phyloP scores from a whole-genome alignment of 495 filamentous ascomycete genomes.

The Clohesyomyces aquaticus region DNA sequence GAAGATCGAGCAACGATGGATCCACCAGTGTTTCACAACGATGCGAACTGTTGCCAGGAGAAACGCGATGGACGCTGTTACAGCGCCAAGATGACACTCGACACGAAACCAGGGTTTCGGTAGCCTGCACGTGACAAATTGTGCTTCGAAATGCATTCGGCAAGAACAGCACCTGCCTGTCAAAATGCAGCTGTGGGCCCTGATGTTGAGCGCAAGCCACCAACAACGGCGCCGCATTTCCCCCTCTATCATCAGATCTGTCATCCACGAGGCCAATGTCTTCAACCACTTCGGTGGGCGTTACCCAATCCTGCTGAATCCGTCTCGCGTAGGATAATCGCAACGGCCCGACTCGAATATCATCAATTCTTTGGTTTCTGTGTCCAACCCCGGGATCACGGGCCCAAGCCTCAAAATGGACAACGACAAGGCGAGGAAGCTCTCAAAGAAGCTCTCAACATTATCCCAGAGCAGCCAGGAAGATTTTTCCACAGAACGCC shows the following conservation, averaged over 20 bases:
- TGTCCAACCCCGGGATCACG: background rate
- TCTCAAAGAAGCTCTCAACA: background rate
- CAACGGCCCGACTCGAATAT: background rate
- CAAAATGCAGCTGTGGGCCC: too few relatives aligned
- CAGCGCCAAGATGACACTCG: slow-evolving; percentile 5
- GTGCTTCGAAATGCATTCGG: background rate
- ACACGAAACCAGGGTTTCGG: slow-evolving; percentile 9
- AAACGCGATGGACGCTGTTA: background rate
- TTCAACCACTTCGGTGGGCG: too few relatives aligned
- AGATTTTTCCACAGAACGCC: slow-evolving; percentile 28
- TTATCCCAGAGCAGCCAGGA: slow-evolving; percentile 11
- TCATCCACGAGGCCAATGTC: too few relatives aligned
- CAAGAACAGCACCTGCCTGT: background rate
- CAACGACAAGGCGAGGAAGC: background rate
- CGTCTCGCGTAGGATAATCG: too few relatives aligned
- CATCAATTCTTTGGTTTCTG: background rate
- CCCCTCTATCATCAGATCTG: too few relatives aligned
- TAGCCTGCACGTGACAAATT: background rate
- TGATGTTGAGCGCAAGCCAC: too few relatives aligned
- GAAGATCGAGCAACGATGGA: background rate
- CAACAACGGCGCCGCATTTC: too few relatives aligned
- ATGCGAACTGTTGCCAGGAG: slow-evolving; percentile 2
- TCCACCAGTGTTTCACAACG: slow-evolving; percentile 8
- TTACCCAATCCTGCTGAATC: too few relatives aligned
- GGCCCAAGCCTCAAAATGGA: background rate